Conservation (phyloP, 1,139 yeast genomes). For the Yamadazyma oceani region DNA sequence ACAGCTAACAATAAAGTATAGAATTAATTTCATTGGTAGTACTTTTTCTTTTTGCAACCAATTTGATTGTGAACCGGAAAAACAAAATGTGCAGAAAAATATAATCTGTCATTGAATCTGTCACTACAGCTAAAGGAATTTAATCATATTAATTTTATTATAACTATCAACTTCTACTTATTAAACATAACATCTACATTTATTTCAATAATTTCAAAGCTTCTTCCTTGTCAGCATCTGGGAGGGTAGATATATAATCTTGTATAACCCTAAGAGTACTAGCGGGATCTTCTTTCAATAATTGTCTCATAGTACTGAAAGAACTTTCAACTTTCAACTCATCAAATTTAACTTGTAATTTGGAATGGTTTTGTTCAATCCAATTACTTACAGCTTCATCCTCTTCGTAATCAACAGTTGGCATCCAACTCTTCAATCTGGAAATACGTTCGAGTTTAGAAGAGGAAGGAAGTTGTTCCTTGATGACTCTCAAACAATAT, state of each 20-base stretch:
- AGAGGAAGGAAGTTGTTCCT: constrained; percentile 53
- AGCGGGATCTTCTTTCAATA: constrained; percentile 57
- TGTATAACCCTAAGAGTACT: constrained; percentile 58
- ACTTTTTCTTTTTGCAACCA: background rate
- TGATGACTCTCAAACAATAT: constrained; percentile 74
- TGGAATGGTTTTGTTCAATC: constrained; percentile 77
- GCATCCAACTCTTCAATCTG: constrained; percentile 85
- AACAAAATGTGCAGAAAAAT: too few relatives aligned
- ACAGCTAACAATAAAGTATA: too few relatives aligned
- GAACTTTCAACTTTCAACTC: constrained; percentile 65
- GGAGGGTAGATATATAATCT: constrained; percentile 57
- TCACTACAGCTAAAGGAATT: too few relatives aligned
- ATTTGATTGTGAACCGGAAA: background rate
- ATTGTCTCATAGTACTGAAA: constrained; percentile 59
- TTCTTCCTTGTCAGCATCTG: constrained; percentile 54
- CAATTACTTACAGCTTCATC: constrained; percentile 81
- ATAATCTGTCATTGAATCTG: too few relatives aligned
- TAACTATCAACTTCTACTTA: too few relatives aligned
- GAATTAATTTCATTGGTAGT: too few relatives aligned
- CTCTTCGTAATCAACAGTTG: constrained; percentile 67
- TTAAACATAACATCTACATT: too few relatives aligned
- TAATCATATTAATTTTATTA: too few relatives aligned
- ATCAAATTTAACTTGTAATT: constrained; percentile 60
- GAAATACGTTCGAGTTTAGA: constrained; percentile 81
- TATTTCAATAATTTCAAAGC: constrained; percentile 43